Conservation (phyloP, 345 rosid genomes). For the Eutrema heterophyllum region DNA sequence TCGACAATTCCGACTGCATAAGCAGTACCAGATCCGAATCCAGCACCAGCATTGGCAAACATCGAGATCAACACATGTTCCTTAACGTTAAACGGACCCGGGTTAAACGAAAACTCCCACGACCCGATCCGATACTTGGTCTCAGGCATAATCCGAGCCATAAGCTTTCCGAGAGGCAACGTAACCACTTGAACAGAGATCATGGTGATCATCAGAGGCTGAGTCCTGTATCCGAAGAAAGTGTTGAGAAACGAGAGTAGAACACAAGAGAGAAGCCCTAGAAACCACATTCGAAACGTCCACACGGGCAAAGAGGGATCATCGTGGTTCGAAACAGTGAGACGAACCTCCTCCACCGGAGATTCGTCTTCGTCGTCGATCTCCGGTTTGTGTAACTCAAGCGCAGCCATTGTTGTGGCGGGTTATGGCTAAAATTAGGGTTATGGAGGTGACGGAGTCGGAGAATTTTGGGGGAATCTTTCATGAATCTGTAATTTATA, state of each 20-base stretch:
- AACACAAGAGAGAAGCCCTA: conserved; percentile 46
- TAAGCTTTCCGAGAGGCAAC: conserved; percentile 47
- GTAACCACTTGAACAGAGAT: conserved; percentile 59
- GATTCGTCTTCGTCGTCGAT: conserved; percentile 39
- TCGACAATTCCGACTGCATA: conserved; percentile 54
- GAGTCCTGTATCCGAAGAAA: conserved; percentile 57
- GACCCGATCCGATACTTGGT: conserved; percentile 41
- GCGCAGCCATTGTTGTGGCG: conserved; percentile 21
- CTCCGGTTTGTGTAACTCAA: conserved; percentile 4
- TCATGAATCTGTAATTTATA: not conserved
- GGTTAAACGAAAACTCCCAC: conserved; percentile 40
- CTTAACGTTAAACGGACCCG: conserved; percentile 49
- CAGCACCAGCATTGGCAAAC: conserved; percentile 56
- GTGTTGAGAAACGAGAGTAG: conserved; percentile 64
- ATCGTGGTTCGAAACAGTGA: conserved; percentile 50
- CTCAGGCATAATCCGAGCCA: conserved; percentile 39
- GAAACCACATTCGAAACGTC: conserved; percentile 65
- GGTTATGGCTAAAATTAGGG: not conserved
- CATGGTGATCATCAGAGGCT: conserved; percentile 49
- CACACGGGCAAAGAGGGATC: conserved; percentile 54
- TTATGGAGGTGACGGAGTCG: not conserved
- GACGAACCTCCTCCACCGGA: conserved; percentile 55
- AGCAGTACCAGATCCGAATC: conserved; percentile 48
- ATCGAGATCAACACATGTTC: conserved; percentile 50
- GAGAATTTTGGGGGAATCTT: not conserved